Conservation (phyloP, 768 basidiomycete genomes). For the Mycena olivaceomarginata region DNA sequence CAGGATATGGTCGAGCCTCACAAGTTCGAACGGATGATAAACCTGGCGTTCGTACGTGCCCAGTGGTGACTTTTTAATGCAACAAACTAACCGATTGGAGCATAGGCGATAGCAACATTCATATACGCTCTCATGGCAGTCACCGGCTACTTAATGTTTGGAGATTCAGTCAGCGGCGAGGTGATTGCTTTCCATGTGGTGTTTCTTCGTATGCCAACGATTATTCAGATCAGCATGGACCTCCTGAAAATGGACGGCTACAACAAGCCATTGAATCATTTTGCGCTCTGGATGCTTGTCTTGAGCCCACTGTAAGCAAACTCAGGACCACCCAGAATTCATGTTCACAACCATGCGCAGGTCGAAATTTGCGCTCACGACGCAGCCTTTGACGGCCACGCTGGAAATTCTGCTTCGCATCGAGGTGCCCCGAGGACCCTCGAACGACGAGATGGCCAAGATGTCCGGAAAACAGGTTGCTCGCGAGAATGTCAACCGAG, state of each 20-base stretch:
- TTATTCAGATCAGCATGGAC: constrained; percentile 85
- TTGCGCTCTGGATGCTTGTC: constrained; percentile 93
- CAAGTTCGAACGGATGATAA: constrained; percentile 88
- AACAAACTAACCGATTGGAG: constrained; percentile 1
- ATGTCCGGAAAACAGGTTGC: constrained; percentile 54
- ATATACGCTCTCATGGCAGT: constrained; percentile 83
- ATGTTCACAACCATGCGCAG: constrained; percentile 55
- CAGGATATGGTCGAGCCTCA: constrained; percentile 92
- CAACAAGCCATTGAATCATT: constrained; percentile 79
- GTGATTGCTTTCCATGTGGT: constrained; percentile 59
- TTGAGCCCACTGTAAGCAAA: constrained; percentile 84
- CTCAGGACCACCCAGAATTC: constrained; percentile 31
- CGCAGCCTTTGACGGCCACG: constrained; percentile 90
- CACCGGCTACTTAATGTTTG: constrained; percentile 96
- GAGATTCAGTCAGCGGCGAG: constrained; percentile 86
- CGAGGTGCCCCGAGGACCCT: constrained; percentile 61
- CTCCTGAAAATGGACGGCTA: constrained; percentile 85
- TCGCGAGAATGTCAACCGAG: constrained; percentile 57
- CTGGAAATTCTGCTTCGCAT: constrained; percentile 87
- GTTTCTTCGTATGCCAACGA: constrained; percentile 6
- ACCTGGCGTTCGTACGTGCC: constrained; percentile 87
- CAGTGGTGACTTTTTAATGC: not conserved
- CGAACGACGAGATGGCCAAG: constrained; percentile 58
- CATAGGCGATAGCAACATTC: constrained; percentile 75
- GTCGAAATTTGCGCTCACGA: constrained; percentile 92